Evolutionary conservation across 2,329 filamentous ascomycete genomes (phyloP).

Genomic region (Neonectria faginata): DNA sequence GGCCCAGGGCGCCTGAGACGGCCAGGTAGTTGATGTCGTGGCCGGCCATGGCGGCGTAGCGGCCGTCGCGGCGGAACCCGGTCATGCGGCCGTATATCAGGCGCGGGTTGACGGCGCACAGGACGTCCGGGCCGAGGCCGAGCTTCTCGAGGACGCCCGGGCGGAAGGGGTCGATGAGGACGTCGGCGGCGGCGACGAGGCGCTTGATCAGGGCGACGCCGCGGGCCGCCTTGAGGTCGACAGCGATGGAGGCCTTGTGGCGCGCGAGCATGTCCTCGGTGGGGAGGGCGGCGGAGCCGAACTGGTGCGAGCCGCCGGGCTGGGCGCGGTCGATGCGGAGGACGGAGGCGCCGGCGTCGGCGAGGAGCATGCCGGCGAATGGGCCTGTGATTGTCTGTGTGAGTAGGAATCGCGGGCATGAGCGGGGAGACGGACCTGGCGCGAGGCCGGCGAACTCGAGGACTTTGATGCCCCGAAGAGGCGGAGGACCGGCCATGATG

Average conservation of each 20-base stretch:
- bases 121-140: constrained; percentile 77
- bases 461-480: constrained; percentile 65
- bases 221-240: constrained; percentile 78
- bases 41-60: constrained; percentile 88
- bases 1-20: constrained; percentile 80
- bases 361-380: constrained; percentile 88
- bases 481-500: constrained; percentile 47
- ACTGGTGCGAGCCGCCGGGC: constrained; percentile 55
- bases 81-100: constrained; percentile 89
- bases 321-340: constrained; percentile 82
- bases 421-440: constrained; percentile 60
- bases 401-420: neutral
- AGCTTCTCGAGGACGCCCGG: constrained; percentile 90
- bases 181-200: constrained; percentile 78
- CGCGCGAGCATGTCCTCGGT: constrained; percentile 81
- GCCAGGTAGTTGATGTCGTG: constrained; percentile 98
- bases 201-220: constrained; percentile 75
- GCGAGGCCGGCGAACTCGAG: constrained; percentile 72
- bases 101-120: constrained; percentile 76
- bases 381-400: constrained; percentile 67
- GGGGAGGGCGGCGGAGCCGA: constrained; percentile 52
- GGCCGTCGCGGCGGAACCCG: constrained; percentile 88
- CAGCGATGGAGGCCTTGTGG: constrained; percentile 81
- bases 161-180: constrained; percentile 93
- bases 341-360: constrained; percentile 89